Evolutionary conservation across 805 yeast genomes (phyloP).

Genomic region (Schizosaccharomyces octosporus): DNA sequence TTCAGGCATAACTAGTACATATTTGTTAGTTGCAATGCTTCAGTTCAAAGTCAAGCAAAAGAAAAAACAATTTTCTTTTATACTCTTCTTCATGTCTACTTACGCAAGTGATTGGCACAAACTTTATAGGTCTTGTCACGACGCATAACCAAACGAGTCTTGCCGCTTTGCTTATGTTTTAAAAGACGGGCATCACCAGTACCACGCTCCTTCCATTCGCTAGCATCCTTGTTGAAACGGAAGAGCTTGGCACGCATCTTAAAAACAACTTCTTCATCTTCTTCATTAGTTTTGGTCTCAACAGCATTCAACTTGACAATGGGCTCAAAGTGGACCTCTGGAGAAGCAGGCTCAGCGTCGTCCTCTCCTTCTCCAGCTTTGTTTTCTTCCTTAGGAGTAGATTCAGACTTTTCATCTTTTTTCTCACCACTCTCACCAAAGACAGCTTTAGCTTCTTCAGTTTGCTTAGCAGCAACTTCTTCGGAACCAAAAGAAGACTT

Average conservation of each 20-base stretch:
- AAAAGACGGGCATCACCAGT: slow-evolving; percentile 93
- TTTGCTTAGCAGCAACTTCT: neutral
- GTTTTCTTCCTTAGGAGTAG: neutral
- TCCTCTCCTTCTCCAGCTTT: slow-evolving; percentile 13
- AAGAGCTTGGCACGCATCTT: slow-evolving; percentile 88
- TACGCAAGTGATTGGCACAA: slow-evolving; percentile 85
- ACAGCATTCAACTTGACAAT: slow-evolving; percentile 84
- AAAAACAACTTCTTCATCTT: slow-evolving; percentile 55
- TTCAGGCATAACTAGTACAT: slow-evolving; percentile 8
- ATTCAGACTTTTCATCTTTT: slow-evolving; percentile 7
- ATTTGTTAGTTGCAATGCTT: neutral
- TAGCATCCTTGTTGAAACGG: slow-evolving; percentile 33
- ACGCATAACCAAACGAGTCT: slow-evolving; percentile 88
- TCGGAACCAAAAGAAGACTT: neutral
- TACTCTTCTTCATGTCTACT: neutral
- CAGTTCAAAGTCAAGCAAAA: neutral
- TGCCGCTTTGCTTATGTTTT: slow-evolving; percentile 58
- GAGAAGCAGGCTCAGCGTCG: slow-evolving; percentile 41
- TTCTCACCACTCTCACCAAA: slow-evolving; percentile 10
- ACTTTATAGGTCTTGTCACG: slow-evolving; percentile 95
- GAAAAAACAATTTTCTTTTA: neutral
- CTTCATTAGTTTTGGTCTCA: slow-evolving; percentile 88
- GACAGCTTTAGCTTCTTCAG: neutral
- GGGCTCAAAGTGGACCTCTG: slow-evolving; percentile 88
- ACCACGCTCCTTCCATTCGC: slow-evolving; percentile 98